A percentile compares a stretch with the other conserved stretches of the same genome.
Conservation (phyloP, 1,284 basidiomycete genomes). For the Sporisorium graminicola region DNA sequence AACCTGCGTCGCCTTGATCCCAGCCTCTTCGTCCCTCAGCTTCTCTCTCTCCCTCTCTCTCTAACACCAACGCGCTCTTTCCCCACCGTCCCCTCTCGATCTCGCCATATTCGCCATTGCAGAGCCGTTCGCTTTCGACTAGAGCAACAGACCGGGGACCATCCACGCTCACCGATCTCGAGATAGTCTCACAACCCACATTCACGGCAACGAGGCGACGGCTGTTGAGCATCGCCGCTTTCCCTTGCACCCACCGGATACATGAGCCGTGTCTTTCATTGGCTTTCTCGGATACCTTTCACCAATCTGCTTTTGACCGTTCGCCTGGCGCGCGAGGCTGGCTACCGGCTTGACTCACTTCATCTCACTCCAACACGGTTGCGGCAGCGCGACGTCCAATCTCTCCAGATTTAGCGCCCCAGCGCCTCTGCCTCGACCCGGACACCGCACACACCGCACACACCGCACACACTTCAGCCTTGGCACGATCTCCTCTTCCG, state of each 20-base stretch:
- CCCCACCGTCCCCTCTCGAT: too few species aligned
- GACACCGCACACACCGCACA: slow-evolving; percentile 9
- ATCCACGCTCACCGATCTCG: neutral
- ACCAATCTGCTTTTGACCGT: slow-evolving; percentile 8
- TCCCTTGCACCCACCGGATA: slow-evolving; percentile 18
- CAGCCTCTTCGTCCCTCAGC: too few species aligned
- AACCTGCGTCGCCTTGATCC: too few species aligned
- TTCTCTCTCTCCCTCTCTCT: too few species aligned
- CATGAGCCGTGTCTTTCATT: slow-evolving; percentile 2
- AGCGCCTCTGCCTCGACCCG: neutral
- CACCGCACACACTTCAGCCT: neutral
- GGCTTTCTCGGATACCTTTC: neutral
- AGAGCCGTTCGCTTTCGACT: too few species aligned
- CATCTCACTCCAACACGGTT: slow-evolving; percentile 15
- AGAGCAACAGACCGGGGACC: too few species aligned
- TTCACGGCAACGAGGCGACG: slow-evolving; percentile 7
- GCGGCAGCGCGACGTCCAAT: slow-evolving; percentile 17
- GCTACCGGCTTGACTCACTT: slow-evolving; percentile 8
- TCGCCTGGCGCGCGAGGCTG: slow-evolving; percentile 10
- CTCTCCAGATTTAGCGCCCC: neutral
- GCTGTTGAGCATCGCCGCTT: slow-evolving; percentile 7
- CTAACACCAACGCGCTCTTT: too few species aligned
- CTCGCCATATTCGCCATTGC: too few species aligned
- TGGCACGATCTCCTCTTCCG: neutral
- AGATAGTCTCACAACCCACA: neutral